phyloP scores from a whole-genome alignment of 2,329 filamentous ascomycete genomes.

The Tolypocladium paradoxum region DNA sequence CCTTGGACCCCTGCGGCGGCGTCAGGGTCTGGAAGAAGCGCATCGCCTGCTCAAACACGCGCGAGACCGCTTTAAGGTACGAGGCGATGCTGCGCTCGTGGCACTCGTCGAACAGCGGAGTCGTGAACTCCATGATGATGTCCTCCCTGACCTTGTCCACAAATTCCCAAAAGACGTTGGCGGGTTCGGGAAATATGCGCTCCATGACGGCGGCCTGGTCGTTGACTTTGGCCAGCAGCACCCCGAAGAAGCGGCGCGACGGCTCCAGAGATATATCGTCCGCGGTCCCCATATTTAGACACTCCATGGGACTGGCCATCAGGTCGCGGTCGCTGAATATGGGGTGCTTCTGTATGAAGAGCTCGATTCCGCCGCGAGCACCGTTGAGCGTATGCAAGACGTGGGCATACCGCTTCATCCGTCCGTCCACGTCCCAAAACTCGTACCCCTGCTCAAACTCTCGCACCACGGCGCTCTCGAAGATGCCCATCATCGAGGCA shows the following conservation, averaged over 20 bases:
- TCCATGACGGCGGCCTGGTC: slow-evolving; percentile 74
- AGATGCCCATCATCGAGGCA: slow-evolving; percentile 63
- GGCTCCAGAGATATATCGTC: slow-evolving; percentile 69
- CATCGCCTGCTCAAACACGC: slow-evolving; percentile 76
- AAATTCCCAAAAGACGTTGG: slow-evolving; percentile 65
- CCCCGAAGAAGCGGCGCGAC: slow-evolving; percentile 70
- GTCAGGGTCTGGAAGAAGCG: slow-evolving; percentile 64
- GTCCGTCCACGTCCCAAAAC: slow-evolving; percentile 74
- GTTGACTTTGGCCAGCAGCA: slow-evolving; percentile 63
- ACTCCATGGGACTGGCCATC: slow-evolving; percentile 63
- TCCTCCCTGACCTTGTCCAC: slow-evolving; percentile 77
- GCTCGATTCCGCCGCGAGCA: slow-evolving; percentile 64
- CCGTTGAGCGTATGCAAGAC: slow-evolving; percentile 77
- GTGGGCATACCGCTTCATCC: slow-evolving; percentile 81
- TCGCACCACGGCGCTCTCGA: slow-evolving; percentile 79
- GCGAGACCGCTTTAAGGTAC: slow-evolving; percentile 79
- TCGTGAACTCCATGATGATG: slow-evolving; percentile 77
- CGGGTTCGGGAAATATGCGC: slow-evolving; percentile 64
- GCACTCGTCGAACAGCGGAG: slow-evolving; percentile 75
- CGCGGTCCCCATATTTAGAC: slow-evolving; percentile 55
- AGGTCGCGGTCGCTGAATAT: slow-evolving; percentile 65
- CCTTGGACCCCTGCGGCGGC: slow-evolving; percentile 51
- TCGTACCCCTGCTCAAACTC: slow-evolving; percentile 94
- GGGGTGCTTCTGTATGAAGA: slow-evolving; percentile 83
- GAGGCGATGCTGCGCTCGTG: slow-evolving; percentile 63